Percentiles rank a stretch among this genome's conserved stretches.
Evolutionary conservation across 768 basidiomycete genomes (phyloP).

Genomic region (Cubamyces lactineus): DNA sequence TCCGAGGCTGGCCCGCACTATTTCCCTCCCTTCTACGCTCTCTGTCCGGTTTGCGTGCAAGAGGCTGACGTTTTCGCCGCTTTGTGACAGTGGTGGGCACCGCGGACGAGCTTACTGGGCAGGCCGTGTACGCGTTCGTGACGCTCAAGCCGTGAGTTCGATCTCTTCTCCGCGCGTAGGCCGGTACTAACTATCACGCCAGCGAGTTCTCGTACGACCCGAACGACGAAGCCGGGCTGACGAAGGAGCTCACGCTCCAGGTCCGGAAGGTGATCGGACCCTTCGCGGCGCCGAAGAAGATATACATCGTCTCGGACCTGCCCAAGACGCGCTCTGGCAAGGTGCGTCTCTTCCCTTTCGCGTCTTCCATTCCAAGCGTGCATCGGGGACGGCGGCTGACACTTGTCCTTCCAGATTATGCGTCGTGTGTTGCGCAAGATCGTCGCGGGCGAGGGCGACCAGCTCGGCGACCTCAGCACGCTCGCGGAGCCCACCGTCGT

Average conservation of each 20-base stretch:
- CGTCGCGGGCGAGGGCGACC: slow-evolving; percentile 90
- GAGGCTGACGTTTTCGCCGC: not conserved
- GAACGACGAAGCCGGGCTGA: slow-evolving; percentile 66
- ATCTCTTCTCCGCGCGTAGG: not conserved
- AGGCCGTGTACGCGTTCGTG: slow-evolving; percentile 94
- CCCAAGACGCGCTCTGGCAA: slow-evolving; percentile 97
- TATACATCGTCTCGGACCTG: slow-evolving; percentile 79
- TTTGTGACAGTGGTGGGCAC: slow-evolving; percentile 68
- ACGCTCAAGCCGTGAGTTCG: slow-evolving; percentile 86
- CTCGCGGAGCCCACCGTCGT: slow-evolving; percentile 88
- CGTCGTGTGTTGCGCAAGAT: slow-evolving; percentile 96
- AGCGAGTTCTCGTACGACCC: slow-evolving; percentile 82
- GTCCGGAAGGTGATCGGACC: slow-evolving; percentile 98
- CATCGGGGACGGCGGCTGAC: not conserved
- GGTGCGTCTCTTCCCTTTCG: slow-evolving; percentile 45
- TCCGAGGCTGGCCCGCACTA: slow-evolving; percentile 2
- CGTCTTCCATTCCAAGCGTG: not conserved
- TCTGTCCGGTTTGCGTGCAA: too few relatives aligned
- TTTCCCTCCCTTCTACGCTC: not conserved
- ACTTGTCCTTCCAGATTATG: slow-evolving; percentile 65
- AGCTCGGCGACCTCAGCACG: slow-evolving; percentile 93
- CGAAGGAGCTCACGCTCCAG: slow-evolving; percentile 91
- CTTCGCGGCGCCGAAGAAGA: slow-evolving; percentile 95
- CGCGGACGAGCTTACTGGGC: slow-evolving; percentile 86
- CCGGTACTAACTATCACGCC: not conserved